Base-by-base conservation (phyloP, 2,329 filamentous ascomycete species). In the Trichoderma endophyticum region DNA sequence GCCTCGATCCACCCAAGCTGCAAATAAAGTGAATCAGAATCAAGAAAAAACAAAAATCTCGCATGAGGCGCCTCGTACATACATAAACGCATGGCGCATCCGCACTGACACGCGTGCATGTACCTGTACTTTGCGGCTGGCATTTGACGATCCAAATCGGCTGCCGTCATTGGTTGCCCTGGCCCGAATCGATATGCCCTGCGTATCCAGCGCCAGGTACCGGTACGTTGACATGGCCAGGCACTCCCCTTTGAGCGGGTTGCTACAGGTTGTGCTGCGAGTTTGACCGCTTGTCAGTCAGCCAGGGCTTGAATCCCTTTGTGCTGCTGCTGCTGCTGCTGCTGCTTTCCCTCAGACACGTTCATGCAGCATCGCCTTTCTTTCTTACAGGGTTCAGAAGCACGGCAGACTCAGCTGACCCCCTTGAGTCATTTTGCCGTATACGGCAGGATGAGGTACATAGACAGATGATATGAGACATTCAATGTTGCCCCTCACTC, bases 201-300 rank as follows among this genome's bases (percentile, higher is more conserved):
- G 57, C 18, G 18, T 32, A 34, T 21, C 57, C 56, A 21, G 30
- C 6, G 30, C 6, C 57, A 60, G 18, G 48, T 54, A 54, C 48
- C 21, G n/a, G 48, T 54, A 54, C 48, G 32, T 34, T 34, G 57
- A n/a, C 18, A 21, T 9, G 28, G 28, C 18, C 57, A 21, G 57
- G 28, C 12, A 24, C 60, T 6, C 15, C 6, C 7, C 15, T 43
- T n/a, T 39, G 32, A 26, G n/a, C 30, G 32, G 32, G 21, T 15
- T 15, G 21, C 21, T 18, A 18, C 65, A 59, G 51, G 54, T 21
- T 9, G 1, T 6, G 6, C 8, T 7, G 7, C 48, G 26, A 14
- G 3, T 36, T 63, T 67, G 48, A 68, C 65, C 65, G 65, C 65
- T 68, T 56, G 65, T 59, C 65, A 59, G 65, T 43, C 18, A 43